Percentiles rank a stretch among this genome's conserved stretches.
Conservation (phyloP, 2,329 filamentous ascomycete genomes). For the Cercospora zeina region DNA sequence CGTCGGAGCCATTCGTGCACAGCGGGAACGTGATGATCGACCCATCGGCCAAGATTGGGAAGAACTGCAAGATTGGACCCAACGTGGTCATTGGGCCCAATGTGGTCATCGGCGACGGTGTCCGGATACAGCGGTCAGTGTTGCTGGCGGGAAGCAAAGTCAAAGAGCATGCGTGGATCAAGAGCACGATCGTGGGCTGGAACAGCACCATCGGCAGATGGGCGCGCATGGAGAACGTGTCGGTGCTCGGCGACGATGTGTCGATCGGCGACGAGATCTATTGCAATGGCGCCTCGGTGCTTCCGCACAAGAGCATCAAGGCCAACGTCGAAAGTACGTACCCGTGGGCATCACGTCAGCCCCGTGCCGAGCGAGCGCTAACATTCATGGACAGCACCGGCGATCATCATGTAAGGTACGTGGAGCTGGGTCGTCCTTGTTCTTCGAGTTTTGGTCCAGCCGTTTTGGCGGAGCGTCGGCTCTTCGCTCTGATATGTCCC, state of each 20-base stretch:
- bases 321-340: constrained; percentile 80
- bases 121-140: constrained; percentile 89
- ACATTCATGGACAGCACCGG: constrained; percentile 25
- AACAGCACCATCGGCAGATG: constrained; percentile 94
- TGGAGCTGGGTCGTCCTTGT: not conserved
- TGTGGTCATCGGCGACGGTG: constrained; percentile 89
- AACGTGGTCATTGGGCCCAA: constrained; percentile 95
- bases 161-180: constrained; percentile 98
- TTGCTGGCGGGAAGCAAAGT: constrained; percentile 86
- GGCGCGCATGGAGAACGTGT: constrained; percentile 96
- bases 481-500: constrained; percentile 20
- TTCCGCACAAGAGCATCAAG: constrained; percentile 99
- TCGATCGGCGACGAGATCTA: constrained; percentile 98
- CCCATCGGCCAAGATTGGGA: constrained; percentile 90
- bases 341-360: not conserved
- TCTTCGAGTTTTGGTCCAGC: constrained; percentile 1
- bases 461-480: constrained; percentile 13
- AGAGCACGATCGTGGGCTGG: constrained; percentile 98
- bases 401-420: constrained; percentile 32
- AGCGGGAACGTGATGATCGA: constrained; percentile 96
- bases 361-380: constrained; percentile 11
- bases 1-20: constrained; percentile 74
- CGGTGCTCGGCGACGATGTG: constrained; percentile 96
- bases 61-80: constrained; percentile 96
- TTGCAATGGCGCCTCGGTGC: constrained; percentile 84